A percentile compares a stretch with the other conserved stretches of the same genome.
phyloP scores from a whole-genome alignment of 2,329 filamentous ascomycete genomes.

The Pseudogymnoascus sp. region DNA sequence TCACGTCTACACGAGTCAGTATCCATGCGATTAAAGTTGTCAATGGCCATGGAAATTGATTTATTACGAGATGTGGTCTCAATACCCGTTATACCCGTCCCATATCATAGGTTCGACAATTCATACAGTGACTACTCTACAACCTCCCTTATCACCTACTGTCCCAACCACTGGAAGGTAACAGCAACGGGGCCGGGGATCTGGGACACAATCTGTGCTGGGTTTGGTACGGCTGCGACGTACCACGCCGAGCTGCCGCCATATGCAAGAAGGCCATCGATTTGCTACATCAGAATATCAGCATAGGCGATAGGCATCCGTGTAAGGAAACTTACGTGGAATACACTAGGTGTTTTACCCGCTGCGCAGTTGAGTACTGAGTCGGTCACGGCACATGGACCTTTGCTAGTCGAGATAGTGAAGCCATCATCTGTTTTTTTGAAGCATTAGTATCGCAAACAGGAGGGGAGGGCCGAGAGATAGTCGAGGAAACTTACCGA shows the following conservation, averaged over 20 bases:
- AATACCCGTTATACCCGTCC: not conserved
- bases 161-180: constrained; percentile 17
- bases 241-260: constrained; percentile 16
- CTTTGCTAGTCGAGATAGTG: constrained; percentile 1
- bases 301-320: not conserved
- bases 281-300: not conserved
- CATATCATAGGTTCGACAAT: not conserved
- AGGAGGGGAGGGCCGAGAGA: not conserved
- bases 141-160: not conserved
- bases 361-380: not conserved
- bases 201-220: not conserved
- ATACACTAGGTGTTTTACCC: not conserved
- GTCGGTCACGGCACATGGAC: not conserved
- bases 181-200: constrained; percentile 14
- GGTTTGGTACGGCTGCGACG: constrained; percentile 16
- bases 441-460: not conserved
- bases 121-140: not conserved
- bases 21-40: not conserved
- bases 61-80: not conserved
- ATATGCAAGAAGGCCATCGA: constrained; percentile 11
- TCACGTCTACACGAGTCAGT: not conserved
- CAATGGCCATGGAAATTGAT: not conserved
- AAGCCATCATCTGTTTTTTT: constrained; percentile 19
- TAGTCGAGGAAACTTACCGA: not conserved
- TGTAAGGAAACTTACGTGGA: constrained; percentile 20